Evolutionary conservation across 2,329 filamentous ascomycete species (phyloP).

Genomic region (Pseudogymnoascus sp.): DNA sequence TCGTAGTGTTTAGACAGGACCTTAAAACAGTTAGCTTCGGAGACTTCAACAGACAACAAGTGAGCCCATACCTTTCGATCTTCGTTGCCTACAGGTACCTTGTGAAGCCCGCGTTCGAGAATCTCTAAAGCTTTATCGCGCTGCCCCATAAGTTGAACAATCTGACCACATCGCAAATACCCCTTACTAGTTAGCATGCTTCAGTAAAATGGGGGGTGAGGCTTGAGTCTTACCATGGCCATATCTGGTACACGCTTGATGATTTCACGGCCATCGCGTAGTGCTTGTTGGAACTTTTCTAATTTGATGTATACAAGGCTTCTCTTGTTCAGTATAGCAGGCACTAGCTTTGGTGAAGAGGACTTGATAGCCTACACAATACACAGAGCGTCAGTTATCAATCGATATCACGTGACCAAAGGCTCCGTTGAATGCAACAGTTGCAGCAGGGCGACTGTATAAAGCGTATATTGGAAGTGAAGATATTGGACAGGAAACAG

Average conservation of each 20-base stretch:
- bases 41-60: not conserved
- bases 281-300: constrained; percentile 21
- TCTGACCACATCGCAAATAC: constrained; percentile 29
- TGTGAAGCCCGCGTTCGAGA: constrained; percentile 27
- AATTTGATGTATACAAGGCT: constrained; percentile 30
- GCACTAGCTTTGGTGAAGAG: constrained; percentile 11
- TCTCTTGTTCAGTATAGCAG: constrained; percentile 27
- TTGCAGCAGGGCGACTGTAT: not conserved
- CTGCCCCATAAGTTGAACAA: constrained; percentile 25
- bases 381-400: constrained; percentile 7
- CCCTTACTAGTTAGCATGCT: constrained; percentile 20
- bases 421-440: not conserved
- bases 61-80: constrained; percentile 20
- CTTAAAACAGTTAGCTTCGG: not conserved
- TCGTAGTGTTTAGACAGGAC: not conserved
- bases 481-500: not conserved
- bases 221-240: constrained; percentile 21
- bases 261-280: constrained; percentile 28
- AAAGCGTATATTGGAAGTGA: not conserved
- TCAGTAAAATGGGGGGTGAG: not conserved
- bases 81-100: constrained; percentile 26
- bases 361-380: constrained; percentile 16
- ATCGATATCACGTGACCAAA: not conserved
- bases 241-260: constrained; percentile 25
- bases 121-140: constrained; percentile 26